Base-by-base conservation (phyloP, 139 green algal genomes). In the Coccomyxa sp. region DNA sequence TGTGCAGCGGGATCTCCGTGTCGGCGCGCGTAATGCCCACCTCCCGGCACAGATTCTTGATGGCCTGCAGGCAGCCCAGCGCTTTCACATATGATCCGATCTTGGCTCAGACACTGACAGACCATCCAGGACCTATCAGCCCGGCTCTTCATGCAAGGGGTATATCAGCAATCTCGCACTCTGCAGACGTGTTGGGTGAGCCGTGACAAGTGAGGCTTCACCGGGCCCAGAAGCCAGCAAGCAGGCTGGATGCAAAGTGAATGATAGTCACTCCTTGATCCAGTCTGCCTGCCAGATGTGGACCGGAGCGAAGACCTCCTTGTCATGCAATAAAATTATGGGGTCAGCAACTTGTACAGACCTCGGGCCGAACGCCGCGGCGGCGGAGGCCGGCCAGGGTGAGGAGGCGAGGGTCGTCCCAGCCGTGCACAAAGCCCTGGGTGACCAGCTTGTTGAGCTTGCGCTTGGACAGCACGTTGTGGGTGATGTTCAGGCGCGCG, bases 401-500 rank as follows among this genome's bases (percentile, higher is more conserved):
- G 70, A 99, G 88, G 80, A 99, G 85, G 71, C 93, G 86, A 16
- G 96, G 96, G 88, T 99, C 96, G 75, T 99, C 96, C 96, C 96
- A 99, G 31, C 96, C 96, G 12, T 89, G 74, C 27, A 99, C 95
- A 68, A 90, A 79, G 18, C 87, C 82, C 29, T 90, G 88, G 9
- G 87, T 95, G 2, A 98, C 95, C 35, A 99, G 89, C 75, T 83
- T 89, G 78, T 97, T 96, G 39, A 99, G 92, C 89, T 97, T 98
- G 74, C 96, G 91, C 91, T 99, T 99, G 84, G 88, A 95, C 81
- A 99, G 87, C 27, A 99, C 94, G 70, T 92, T 98, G 91, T 99
- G 86, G 24, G 95, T 98, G 79, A 99, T 93, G 89, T 97, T 98
- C 55, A 99, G 92, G 7, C 96, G 88, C 22, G 87, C 90, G 83